phyloP scores from a whole-genome alignment of 495 filamentous ascomycete species.

The Apodospora peruviana region DNA sequence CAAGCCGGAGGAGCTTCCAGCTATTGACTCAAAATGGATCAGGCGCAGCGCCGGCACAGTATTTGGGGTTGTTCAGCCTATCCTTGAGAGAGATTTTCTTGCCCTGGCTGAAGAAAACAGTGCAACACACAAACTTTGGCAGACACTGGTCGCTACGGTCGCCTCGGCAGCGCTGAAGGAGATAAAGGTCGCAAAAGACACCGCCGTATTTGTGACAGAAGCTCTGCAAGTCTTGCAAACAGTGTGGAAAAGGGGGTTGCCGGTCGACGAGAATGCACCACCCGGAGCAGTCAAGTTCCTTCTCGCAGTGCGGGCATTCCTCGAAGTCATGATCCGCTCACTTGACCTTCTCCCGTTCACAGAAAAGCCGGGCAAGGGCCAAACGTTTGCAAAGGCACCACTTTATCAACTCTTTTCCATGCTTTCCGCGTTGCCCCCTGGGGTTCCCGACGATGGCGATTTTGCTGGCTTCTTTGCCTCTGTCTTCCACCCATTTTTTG shows the following conservation, averaged over 20 bases:
- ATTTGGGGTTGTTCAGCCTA: slow-evolving; percentile 56
- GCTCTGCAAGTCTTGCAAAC: slow-evolving; percentile 60
- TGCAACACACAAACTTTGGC: slow-evolving; percentile 59
- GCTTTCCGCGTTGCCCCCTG: slow-evolving; percentile 37
- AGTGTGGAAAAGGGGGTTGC: slow-evolving; percentile 52
- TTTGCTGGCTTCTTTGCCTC: slow-evolving; percentile 34
- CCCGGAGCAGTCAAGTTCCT: slow-evolving; percentile 45
- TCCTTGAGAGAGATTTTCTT: slow-evolving; percentile 55
- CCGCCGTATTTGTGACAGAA: slow-evolving; percentile 69
- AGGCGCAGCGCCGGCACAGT: slow-evolving; percentile 59
- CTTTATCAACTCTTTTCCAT: slow-evolving; percentile 47
- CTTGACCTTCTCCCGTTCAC: slow-evolving; percentile 73
- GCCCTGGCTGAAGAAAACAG: slow-evolving; percentile 39
- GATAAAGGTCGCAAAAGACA: slow-evolving; percentile 79
- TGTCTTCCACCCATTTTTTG: slow-evolving; percentile 43
- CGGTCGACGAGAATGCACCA: slow-evolving; percentile 12
- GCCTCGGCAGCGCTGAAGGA: slow-evolving; percentile 80
- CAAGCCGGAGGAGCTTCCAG: slow-evolving; percentile 65
- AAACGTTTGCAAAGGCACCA: slow-evolving; percentile 32
- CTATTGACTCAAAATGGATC: slow-evolving; percentile 83
- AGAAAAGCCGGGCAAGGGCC: slow-evolving; percentile 54
- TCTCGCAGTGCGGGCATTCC: slow-evolving; percentile 52
- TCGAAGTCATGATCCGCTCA: slow-evolving; percentile 55
- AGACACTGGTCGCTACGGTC: slow-evolving; percentile 59
- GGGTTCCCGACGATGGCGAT: slow-evolving; percentile 36